These are phyloP conservation scores for Mucor velutinosus DNA, from an alignment of 371 early-diverging fungal genomes.

Conservation along the genomic window DNA sequence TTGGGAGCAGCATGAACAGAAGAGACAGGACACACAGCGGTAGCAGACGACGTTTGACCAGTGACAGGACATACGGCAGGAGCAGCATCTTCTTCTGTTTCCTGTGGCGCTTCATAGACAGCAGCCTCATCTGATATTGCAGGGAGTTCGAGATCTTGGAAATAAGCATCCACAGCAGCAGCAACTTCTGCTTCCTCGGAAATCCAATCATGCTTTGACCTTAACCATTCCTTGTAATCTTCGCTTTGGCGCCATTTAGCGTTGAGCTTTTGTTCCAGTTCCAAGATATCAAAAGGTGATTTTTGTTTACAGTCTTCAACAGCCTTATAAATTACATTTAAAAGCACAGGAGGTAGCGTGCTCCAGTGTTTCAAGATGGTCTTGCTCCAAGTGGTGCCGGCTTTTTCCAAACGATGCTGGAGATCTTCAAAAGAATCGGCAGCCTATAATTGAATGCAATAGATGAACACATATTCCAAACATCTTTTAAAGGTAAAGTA, in stretches of 20 bases:
- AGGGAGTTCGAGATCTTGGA: neutral
- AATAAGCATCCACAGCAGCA: constrained; percentile 19
- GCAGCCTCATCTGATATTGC: neutral
- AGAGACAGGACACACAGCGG: constrained; percentile 16
- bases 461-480: neutral
- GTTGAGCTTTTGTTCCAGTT: constrained; percentile 34
- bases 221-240: constrained; percentile 38
- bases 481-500: neutral
- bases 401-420: constrained; percentile 12
- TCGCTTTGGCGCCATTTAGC: constrained; percentile 40
- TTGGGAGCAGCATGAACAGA: neutral
- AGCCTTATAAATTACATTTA: constrained; percentile 36
- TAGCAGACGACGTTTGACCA: constrained; percentile 14
- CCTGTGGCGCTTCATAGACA: constrained; percentile 26
- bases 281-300: constrained; percentile 24
- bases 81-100: constrained; percentile 1
- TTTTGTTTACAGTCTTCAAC: constrained; percentile 11
- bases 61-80: constrained; percentile 33
- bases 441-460: constrained; percentile 10
- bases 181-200: constrained; percentile 6
- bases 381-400: constrained; percentile 33
- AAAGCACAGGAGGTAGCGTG: constrained; percentile 29
- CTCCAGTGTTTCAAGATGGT: constrained; percentile 36
- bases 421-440: constrained; percentile 29
- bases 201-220: neutral